Conservation (phyloP, 306 rosid species). For the Glycine tomentella region DNA sequence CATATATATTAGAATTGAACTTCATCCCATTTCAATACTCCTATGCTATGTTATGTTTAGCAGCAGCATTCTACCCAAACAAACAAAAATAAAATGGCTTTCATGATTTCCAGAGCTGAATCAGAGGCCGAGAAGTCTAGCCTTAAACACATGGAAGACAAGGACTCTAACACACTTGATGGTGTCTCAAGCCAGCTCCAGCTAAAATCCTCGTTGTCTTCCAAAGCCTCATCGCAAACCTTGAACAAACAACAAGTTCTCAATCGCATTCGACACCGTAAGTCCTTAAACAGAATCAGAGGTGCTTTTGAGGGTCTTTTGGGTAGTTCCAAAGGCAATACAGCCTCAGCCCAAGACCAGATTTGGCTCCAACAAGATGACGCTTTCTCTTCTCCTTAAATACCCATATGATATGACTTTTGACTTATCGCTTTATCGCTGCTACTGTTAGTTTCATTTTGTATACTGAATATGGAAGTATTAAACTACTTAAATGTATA, state of each 20-base stretch:
- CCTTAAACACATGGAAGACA: slow-evolving; percentile 26
- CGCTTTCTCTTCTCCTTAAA: slow-evolving; percentile 64
- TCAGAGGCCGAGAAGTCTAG: slow-evolving; percentile 29
- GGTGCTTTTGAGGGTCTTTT: slow-evolving; percentile 53
- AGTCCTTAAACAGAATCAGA: slow-evolving; percentile 59
- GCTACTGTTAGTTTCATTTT: neutral
- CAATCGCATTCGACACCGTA: slow-evolving; percentile 67
- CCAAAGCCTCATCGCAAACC: slow-evolving; percentile 50
- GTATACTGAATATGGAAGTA: neutral
- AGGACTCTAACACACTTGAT: slow-evolving; percentile 27
- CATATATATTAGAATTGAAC: slow-evolving; percentile 29
- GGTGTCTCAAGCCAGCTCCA: slow-evolving; percentile 61
- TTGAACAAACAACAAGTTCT: slow-evolving; percentile 70
- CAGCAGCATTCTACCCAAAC: neutral
- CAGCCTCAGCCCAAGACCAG: slow-evolving; percentile 39
- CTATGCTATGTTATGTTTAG: neutral
- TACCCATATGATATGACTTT: neutral
- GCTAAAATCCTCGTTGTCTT: slow-evolving; percentile 48
- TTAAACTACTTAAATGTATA: neutral
- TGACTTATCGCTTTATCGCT: neutral
- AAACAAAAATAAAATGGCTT: slow-evolving; percentile 47
- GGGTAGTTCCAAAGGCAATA: slow-evolving; percentile 38
- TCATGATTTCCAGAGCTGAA: slow-evolving; percentile 42
- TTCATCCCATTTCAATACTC: slow-evolving; percentile 16
- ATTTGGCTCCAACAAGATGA: slow-evolving; percentile 65